Evolutionary conservation across 805 yeast species (phyloP).

Genomic region (Candida insectorum): DNA sequence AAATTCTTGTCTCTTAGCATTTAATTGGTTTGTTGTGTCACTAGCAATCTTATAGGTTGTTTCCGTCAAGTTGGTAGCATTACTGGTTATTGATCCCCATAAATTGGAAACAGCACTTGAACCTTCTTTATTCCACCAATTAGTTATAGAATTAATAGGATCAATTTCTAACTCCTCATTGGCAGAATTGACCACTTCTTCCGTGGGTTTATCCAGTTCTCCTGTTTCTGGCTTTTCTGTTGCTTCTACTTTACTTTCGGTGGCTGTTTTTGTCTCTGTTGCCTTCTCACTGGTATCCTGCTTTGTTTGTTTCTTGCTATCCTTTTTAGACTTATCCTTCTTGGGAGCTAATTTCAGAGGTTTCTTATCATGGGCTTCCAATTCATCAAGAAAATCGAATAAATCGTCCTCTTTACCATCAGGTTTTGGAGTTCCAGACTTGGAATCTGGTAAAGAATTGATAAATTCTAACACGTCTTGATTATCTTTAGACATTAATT

Average conservation of each 20-base stretch:
- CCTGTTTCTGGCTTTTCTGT: constrained; percentile 1
- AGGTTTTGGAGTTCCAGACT: constrained; percentile 28
- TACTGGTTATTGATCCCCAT: constrained; percentile 64
- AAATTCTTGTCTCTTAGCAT: constrained; percentile 36
- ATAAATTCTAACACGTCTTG: constrained; percentile 79
- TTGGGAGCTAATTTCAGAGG: constrained; percentile 33
- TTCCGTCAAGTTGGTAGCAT: constrained; percentile 48
- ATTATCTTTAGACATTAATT: constrained; percentile 4
- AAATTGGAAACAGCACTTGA: constrained; percentile 60
- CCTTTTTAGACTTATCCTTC: constrained; percentile 13
- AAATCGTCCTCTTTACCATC: constrained; percentile 50
- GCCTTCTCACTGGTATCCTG: neutral
- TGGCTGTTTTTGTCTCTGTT: neutral
- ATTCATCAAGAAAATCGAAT: constrained; percentile 60
- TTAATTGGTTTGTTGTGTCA: constrained; percentile 39
- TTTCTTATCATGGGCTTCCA: constrained; percentile 58
- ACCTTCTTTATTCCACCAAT: constrained; percentile 75
- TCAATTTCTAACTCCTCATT: constrained; percentile 33
- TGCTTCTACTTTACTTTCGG: neutral
- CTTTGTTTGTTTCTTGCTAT: constrained; percentile 1
- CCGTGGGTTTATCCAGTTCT: neutral
- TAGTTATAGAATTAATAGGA: constrained; percentile 62
- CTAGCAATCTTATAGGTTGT: constrained; percentile 49
- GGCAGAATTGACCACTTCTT: constrained; percentile 2
- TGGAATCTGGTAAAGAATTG: constrained; percentile 70